Evolutionary conservation across 495 filamentous ascomycete genomes (phyloP).

Genomic region (Neurospora hispaniola): DNA sequence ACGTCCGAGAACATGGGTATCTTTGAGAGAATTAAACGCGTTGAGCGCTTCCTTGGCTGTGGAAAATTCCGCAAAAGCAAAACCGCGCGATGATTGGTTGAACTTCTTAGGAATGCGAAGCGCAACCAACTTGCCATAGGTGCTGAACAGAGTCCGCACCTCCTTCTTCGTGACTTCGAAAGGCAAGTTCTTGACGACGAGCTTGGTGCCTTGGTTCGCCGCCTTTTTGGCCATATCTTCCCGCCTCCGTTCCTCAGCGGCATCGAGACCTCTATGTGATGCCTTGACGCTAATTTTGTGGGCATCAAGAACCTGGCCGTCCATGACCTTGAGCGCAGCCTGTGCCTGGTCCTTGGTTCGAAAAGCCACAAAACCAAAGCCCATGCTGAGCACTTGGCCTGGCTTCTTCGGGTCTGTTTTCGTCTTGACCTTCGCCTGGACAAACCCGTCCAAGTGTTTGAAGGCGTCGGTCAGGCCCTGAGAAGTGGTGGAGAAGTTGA

Average conservation of each 20-base stretch:
- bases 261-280: constrained; percentile 76
- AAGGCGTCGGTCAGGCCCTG: constrained; percentile 63
- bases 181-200: constrained; percentile 96
- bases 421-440: constrained; percentile 75
- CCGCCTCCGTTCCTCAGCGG: constrained; percentile 70
- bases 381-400: constrained; percentile 82
- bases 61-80: constrained; percentile 93
- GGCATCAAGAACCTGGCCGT: constrained; percentile 74
- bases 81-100: constrained; percentile 75
- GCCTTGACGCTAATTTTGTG: constrained; percentile 74
- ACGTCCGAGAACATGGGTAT: constrained; percentile 87
- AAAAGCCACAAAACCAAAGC: constrained; percentile 93
- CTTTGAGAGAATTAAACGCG: constrained; percentile 79
- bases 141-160: constrained; percentile 67
- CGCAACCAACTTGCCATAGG: constrained; percentile 84
- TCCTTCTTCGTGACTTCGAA: constrained; percentile 95
- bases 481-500: constrained; percentile 84
- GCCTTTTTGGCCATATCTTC: constrained; percentile 71
- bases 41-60: constrained; percentile 87
- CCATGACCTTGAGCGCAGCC: constrained; percentile 70
- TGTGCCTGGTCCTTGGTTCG: constrained; percentile 62
- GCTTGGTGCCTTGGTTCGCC: constrained; percentile 67
- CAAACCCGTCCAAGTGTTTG: constrained; percentile 70
- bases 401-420: constrained; percentile 78
- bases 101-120: constrained; percentile 94